Evolutionary conservation across 164 flowering plant species (phyloP).

Genomic region (Brasenia schreberi): DNA sequence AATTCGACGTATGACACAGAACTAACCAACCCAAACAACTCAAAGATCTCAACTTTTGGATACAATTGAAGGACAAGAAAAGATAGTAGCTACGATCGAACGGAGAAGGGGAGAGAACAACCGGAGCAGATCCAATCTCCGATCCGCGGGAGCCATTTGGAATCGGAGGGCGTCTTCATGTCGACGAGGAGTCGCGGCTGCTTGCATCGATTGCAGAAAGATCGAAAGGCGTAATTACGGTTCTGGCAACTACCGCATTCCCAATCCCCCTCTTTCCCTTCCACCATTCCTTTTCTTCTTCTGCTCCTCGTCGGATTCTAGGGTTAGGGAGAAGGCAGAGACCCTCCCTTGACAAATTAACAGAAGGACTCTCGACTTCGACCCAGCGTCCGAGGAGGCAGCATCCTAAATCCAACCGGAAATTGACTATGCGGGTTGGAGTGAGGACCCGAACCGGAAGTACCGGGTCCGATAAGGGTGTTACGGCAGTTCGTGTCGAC

Average conservation of each 20-base stretch:
- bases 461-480: too few relatives aligned
- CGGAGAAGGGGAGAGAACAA: slow-evolving; percentile 6
- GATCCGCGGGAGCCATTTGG: slow-evolving; percentile 89
- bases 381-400: too few relatives aligned
- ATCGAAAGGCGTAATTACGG: slow-evolving; percentile 84
- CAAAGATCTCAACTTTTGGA: not conserved
- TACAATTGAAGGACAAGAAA: too few relatives aligned
- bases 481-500: too few relatives aligned
- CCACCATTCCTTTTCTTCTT: slow-evolving; percentile 23
- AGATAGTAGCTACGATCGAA: too few relatives aligned
- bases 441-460: too few relatives aligned
- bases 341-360: too few relatives aligned
- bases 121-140: slow-evolving; percentile 98
- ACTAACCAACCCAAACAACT: not conserved
- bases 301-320: slow-evolving; percentile 2
- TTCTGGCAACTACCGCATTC: slow-evolving; percentile 79
- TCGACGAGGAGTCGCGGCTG: slow-evolving; percentile 94
- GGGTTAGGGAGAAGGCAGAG: not conserved
- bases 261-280: slow-evolving; percentile 94
- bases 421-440: too few relatives aligned
- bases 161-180: slow-evolving; percentile 65
- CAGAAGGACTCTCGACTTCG: too few relatives aligned
- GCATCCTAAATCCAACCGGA: too few relatives aligned
- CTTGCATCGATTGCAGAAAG: slow-evolving; percentile 85
- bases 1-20: too few relatives aligned